A percentile compares a stretch with the other conserved stretches of the same genome.
These are phyloP conservation scores for Cystoisospora suis DNA, from an alignment of 169 alveolate species.

Conservation along the genomic window DNA sequence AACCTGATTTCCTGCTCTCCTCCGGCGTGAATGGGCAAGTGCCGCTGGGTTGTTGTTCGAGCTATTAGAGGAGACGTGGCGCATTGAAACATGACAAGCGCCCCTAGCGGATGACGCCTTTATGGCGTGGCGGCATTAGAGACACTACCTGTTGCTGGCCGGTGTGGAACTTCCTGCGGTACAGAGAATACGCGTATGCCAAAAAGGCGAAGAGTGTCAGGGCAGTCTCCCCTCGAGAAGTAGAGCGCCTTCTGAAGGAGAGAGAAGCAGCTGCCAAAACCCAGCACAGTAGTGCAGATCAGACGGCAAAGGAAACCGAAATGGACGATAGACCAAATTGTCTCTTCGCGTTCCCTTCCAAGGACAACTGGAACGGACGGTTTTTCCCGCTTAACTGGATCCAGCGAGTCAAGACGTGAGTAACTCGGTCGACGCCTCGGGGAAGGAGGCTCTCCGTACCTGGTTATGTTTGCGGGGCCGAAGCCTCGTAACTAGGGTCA, in stretches of 20 bases:
- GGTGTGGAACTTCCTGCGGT: neutral
- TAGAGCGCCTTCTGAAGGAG: slow-evolving; percentile 54
- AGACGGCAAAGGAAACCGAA: neutral
- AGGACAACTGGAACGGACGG: slow-evolving; percentile 72
- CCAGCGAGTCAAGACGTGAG: slow-evolving; percentile 53
- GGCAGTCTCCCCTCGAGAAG: slow-evolving; percentile 45
- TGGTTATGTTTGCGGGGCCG: too few species aligned
- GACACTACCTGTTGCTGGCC: too few species aligned
- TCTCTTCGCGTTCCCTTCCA: slow-evolving; percentile 71
- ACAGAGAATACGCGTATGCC: slow-evolving; percentile 42
- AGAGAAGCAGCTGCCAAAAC: slow-evolving; percentile 40
- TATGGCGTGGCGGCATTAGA: too few species aligned
- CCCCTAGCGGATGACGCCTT: too few species aligned
- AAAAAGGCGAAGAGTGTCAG: slow-evolving; percentile 23
- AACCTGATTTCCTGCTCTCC: too few species aligned
- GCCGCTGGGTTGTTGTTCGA: too few species aligned
- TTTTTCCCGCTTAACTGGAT: slow-evolving; percentile 68
- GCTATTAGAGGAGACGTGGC: too few species aligned
- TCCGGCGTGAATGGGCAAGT: too few species aligned
- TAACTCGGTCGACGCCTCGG: neutral
- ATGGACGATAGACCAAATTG: slow-evolving; percentile 29
- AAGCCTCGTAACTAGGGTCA: too few species aligned
- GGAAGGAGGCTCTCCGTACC: too few species aligned
- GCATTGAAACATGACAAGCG: too few species aligned
- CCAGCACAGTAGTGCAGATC: too few species aligned